A percentile compares a stretch with the other conserved stretches of the same genome.
Conservation (phyloP, 1,139 yeast species). For the Geotrichum europaeum region DNA sequence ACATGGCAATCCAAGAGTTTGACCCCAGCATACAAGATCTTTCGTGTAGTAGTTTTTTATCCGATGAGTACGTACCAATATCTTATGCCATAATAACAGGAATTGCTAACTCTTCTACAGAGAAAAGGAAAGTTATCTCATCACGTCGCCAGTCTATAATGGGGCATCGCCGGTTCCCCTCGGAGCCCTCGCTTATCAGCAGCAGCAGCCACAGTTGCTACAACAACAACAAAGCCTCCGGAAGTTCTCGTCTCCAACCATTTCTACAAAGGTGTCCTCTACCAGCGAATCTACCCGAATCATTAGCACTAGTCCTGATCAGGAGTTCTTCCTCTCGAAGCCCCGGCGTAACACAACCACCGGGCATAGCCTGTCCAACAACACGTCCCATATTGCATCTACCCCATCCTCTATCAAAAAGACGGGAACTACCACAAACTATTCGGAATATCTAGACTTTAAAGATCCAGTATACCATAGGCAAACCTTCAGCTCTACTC, state of each 20-base stretch:
- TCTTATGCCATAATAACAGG: neutral
- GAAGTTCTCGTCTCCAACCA: neutral
- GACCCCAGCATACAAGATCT: neutral
- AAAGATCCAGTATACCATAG: neutral
- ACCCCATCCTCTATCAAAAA: neutral
- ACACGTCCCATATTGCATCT: neutral
- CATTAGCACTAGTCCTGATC: neutral
- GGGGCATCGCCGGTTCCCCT: neutral
- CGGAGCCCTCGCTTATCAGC: neutral
- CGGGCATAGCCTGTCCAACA: neutral
- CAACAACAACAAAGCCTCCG: neutral
- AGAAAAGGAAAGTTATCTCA: neutral
- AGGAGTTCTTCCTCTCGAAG: neutral
- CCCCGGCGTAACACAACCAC: slow-evolving; percentile 7
- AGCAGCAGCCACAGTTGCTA: neutral
- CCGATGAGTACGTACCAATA: neutral
- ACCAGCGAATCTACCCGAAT: neutral
- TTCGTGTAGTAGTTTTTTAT: neutral
- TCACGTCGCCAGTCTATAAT: neutral
- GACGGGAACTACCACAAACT: neutral
- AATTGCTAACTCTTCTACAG: neutral
- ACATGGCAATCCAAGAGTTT: neutral
- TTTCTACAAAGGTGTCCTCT: neutral
- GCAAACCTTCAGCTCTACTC: neutral
- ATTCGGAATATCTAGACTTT: slow-evolving; percentile 4